Percentiles rank a stretch among this genome's conserved stretches.
Evolutionary conservation across 2,329 filamentous ascomycete species (phyloP).

Genomic region (Blastomyces percursus): DNA sequence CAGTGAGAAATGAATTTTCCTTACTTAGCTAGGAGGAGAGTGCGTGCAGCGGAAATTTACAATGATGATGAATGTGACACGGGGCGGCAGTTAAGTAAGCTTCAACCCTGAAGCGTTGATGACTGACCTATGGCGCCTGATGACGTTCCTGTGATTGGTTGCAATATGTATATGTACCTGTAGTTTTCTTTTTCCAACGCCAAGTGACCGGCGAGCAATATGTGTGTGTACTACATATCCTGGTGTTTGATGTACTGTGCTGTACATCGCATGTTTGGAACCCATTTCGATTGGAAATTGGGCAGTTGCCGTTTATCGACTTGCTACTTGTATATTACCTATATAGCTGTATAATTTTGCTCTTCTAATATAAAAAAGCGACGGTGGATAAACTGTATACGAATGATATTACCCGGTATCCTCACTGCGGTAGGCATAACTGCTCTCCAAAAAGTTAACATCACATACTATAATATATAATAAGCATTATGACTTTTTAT

Average conservation of each 20-base stretch:
- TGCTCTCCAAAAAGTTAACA: too few relatives aligned
- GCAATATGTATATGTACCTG: background rate
- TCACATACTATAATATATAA: too few relatives aligned
- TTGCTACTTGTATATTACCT: background rate
- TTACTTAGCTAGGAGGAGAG: background rate
- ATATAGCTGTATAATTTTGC: background rate
- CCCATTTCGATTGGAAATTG: background rate
- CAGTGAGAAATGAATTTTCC: background rate
- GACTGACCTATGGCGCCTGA: background rate
- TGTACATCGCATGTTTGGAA: background rate
- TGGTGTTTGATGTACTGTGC: background rate
- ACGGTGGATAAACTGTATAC: too few relatives aligned
- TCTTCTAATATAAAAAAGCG: background rate
- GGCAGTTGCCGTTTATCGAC: background rate
- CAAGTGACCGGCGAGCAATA: background rate
- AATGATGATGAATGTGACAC: background rate
- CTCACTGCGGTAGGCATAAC: too few relatives aligned
- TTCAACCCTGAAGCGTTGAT: background rate
- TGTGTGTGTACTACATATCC: background rate
- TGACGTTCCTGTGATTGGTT: background rate
- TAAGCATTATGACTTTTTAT: too few relatives aligned
- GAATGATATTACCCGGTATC: too few relatives aligned
- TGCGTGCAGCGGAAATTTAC: background rate
- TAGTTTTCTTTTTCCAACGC: background rate
- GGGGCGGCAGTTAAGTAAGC: background rate